A percentile compares a stretch with the other conserved stretches of the same genome.
These are phyloP conservation scores for Colletotrichum sp. DNA, from an alignment of 2,329 filamentous ascomycete species.

Conservation along the genomic window DNA sequence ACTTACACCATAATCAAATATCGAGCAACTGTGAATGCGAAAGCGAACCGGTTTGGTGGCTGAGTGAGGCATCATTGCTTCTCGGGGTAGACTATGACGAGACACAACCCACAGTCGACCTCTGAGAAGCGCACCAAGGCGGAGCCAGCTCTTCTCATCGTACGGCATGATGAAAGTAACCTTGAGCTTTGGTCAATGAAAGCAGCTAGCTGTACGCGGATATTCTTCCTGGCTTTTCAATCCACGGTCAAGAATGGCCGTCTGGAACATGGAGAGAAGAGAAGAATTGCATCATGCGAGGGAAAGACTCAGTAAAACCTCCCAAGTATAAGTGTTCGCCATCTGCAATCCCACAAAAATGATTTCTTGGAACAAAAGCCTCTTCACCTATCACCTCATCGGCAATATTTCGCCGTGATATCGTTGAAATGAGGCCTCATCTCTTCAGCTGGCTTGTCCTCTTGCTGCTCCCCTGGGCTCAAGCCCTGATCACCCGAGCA, in stretches of 20 bases:
- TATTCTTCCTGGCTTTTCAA: neutral
- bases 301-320: neutral
- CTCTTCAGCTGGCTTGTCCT: neutral
- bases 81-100: neutral
- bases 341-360: neutral
- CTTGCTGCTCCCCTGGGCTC: neutral
- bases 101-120: neutral
- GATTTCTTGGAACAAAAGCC: neutral
- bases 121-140: neutral
- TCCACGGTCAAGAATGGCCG: neutral
- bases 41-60: neutral
- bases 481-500: neutral
- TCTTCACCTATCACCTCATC: neutral
- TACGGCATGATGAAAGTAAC: neutral
- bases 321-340: neutral
- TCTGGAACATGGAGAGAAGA: neutral
- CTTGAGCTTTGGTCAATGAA: neutral
- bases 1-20: neutral
- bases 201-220: neutral
- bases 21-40: neutral
- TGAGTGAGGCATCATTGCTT: neutral
- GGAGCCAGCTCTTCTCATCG: neutral
- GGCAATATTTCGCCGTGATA: neutral
- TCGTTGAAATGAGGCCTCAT: neutral
- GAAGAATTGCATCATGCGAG: neutral